Evolutionary conservation across 352 stramenopile genomes (phyloP), one percentile per base, ranked within the genome.

Genomic region (Phytopythium kandeliae): DNA sequence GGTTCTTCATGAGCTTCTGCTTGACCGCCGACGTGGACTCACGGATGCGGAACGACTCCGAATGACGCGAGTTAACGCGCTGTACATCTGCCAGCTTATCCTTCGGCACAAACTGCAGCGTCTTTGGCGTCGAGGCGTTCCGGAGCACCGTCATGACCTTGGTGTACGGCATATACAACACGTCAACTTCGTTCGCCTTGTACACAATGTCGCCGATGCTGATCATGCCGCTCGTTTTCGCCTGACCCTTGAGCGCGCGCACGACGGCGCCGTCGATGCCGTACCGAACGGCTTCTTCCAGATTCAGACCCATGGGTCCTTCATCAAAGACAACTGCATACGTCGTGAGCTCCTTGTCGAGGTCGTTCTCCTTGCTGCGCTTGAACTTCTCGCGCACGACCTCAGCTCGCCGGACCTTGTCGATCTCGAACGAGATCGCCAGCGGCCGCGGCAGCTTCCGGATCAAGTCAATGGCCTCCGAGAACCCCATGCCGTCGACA

Each of bases 271-370:
- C 83, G 37, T 89, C 76, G 54, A 92, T 89, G 52, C 83, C 83
- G 58, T 90, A 90, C 15, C 83, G 80, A 24, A 83, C 74, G 4
- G 79, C 83, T 62, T 93, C 83, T 67, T 92, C 83, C n/a, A 93
- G 49, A 48, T 91, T 92, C 35, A 93, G 52, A 12, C 78, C 83
- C 83, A 93, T 93, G 0, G 80, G 78, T 0, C 79, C 80, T 44
- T 90, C 82, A 35, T 93, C 83, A 48, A 93, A 93, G 55, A 90
- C 83, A 13, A 93, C 83, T 11, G 78, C 78, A 45, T 93, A 93
- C 21, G 83, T 92, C 43, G 80, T 88, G 24, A 93, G 67, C 54
- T 89, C 54, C 48, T 70, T 77, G 42, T 91, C 79, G 21, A 90
- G 53, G 40, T 88, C 78, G 37, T 88, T 69, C 34, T 82, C 72